Conservation (phyloP, 176 grass and related monocot genomes). For the Metroxylon sagu region DNA sequence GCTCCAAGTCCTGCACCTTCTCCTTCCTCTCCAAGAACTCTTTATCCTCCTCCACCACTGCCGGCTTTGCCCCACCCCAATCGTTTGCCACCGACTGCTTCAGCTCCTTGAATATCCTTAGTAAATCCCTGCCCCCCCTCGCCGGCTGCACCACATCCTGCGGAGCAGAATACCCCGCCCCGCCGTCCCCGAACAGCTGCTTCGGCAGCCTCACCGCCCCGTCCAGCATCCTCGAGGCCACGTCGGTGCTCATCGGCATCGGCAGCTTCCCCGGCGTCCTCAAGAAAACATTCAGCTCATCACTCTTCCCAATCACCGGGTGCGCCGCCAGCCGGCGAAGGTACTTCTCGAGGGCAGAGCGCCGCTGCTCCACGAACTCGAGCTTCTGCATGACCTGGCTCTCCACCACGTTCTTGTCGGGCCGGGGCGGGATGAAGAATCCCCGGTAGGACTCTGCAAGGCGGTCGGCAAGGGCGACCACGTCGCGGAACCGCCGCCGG, state of each 20-base stretch:
- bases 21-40: constrained; percentile 3
- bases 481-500: too few relatives aligned
- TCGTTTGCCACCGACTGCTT: constrained; percentile 1
- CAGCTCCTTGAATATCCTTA: constrained; percentile 1
- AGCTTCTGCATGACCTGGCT: too few relatives aligned
- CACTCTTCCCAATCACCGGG: too few relatives aligned
- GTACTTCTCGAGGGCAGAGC: too few relatives aligned
- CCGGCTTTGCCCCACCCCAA: not conserved
- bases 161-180: not conserved
- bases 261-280: not conserved
- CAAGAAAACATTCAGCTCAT: not conserved
- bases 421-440: too few relatives aligned
- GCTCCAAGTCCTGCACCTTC: constrained; percentile 3
- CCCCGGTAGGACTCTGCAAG: too few relatives aligned
- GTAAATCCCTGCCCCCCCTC: not conserved
- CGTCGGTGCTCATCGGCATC: not conserved
- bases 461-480: too few relatives aligned
- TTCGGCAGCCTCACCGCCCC: not conserved
- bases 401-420: too few relatives aligned
- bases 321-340: too few relatives aligned
- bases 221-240: constrained; percentile 5
- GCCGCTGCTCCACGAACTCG: too few relatives aligned
- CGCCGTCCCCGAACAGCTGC: constrained; percentile 3
- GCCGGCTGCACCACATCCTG: constrained; percentile 1
- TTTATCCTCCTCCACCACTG: not conserved